phyloP scores from a whole-genome alignment of 257 asterid genomes.

The Fraxinus anomala region DNA sequence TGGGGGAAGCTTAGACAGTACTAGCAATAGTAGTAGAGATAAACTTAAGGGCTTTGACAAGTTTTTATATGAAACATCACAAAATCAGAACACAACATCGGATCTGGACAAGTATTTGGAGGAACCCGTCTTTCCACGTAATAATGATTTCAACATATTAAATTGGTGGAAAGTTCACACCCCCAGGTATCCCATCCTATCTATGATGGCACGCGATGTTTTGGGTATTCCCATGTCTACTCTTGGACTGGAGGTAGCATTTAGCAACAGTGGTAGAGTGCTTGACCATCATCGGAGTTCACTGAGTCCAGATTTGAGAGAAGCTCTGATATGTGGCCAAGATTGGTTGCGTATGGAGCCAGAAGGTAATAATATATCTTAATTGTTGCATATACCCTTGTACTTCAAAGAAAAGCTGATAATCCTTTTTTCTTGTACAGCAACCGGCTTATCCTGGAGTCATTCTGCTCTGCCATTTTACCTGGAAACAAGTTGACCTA shows the following conservation, averaged over 20 bases:
- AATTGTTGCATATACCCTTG: neutral
- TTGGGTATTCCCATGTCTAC: slow-evolving; percentile 82
- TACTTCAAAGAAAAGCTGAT: slow-evolving; percentile 8
- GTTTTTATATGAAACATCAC: slow-evolving; percentile 78
- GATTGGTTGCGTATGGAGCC: slow-evolving; percentile 80
- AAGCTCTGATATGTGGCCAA: slow-evolving; percentile 92
- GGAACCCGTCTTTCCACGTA: slow-evolving; percentile 92
- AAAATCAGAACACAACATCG: slow-evolving; percentile 60
- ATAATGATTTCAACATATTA: slow-evolving; percentile 73
- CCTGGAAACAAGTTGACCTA: slow-evolving; percentile 50
- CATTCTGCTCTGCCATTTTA: slow-evolving; percentile 46
- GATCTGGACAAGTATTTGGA: slow-evolving; percentile 86
- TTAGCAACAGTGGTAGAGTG: slow-evolving; percentile 65
- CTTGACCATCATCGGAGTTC: slow-evolving; percentile 64
- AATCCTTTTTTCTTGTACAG: slow-evolving; percentile 29
- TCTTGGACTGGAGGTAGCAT: slow-evolving; percentile 67
- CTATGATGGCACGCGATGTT: slow-evolving; percentile 93
- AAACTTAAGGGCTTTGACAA: slow-evolving; percentile 90
- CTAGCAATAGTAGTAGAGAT: slow-evolving; percentile 60
- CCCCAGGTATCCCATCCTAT: slow-evolving; percentile 91
- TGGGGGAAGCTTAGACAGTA: slow-evolving; percentile 46
- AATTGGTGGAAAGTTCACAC: slow-evolving; percentile 99
- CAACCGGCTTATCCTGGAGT: slow-evolving; percentile 38
- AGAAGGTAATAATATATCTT: slow-evolving; percentile 50
- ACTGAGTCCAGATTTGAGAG: slow-evolving; percentile 70